phyloP scores from a whole-genome alignment of 345 rosid genomes.

The Citrus reticulata region DNA sequence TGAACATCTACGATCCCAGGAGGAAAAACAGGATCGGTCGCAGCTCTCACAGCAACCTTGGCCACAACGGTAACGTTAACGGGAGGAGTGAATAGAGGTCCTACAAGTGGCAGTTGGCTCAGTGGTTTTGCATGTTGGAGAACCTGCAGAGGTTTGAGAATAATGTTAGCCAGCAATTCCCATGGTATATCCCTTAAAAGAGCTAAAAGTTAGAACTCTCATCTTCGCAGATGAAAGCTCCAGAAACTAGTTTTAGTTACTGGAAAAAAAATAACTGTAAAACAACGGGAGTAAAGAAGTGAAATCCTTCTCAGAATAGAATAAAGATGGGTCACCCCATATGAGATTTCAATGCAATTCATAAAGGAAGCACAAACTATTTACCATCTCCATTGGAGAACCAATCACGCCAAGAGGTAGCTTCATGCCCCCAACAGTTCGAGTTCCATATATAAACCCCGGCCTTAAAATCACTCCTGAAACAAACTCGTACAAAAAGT shows the following conservation, averaged over 20 bases:
- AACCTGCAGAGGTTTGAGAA: constrained; percentile 26
- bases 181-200: not conserved
- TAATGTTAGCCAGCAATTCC: not conserved
- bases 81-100: constrained; percentile 56
- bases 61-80: constrained; percentile 44
- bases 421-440: constrained; percentile 71
- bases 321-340: not conserved
- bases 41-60: constrained; percentile 54
- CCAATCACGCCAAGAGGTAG: constrained; percentile 83
- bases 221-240: not conserved
- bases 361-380: not conserved
- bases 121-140: constrained; percentile 52
- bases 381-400: constrained; percentile 90
- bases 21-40: constrained; percentile 58
- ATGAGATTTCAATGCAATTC: not conserved
- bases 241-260: not conserved
- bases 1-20: constrained; percentile 49
- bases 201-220: not conserved
- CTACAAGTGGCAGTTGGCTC: constrained; percentile 49
- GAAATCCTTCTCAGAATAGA: not conserved
- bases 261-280: not conserved
- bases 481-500: not conserved
- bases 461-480: constrained; percentile 92
- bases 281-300: not conserved
- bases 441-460: constrained; percentile 94